Evolutionary conservation across 129 eudicot species (phyloP).

Genomic region (Dittrichia graveolens): DNA sequence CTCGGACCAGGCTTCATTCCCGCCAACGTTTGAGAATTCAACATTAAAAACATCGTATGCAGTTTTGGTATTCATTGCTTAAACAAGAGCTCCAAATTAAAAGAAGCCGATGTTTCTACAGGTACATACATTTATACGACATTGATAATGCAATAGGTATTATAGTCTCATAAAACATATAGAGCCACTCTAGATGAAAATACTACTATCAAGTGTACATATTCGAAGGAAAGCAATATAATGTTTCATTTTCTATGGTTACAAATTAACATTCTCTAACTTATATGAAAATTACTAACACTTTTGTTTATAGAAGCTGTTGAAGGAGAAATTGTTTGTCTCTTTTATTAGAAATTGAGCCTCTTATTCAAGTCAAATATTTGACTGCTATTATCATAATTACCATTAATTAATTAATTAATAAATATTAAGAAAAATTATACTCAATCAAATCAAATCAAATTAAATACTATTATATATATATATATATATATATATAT

Average conservation of each 20-base stretch:
- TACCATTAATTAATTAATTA: too few species aligned
- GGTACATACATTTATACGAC: slow-evolving; percentile 18
- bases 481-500: too few species aligned
- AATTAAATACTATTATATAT: too few species aligned
- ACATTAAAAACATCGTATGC: background rate
- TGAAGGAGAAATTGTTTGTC: background rate
- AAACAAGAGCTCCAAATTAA: background rate
- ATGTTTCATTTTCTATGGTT: background rate
- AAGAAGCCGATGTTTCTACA: slow-evolving; percentile 12
- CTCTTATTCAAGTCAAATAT: background rate
- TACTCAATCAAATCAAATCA: too few species aligned
- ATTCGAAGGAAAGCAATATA: background rate
- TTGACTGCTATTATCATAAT: background rate
- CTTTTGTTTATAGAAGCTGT: background rate
- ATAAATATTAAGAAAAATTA: too few species aligned
- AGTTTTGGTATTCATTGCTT: background rate
- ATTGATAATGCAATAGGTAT: background rate
- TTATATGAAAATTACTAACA: background rate
- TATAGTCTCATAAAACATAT: background rate
- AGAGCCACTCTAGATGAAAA: background rate
- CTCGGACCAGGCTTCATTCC: slow-evolving; percentile 99
- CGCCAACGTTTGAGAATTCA: slow-evolving; percentile 50
- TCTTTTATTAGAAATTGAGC: background rate
- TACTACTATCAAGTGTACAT: background rate
- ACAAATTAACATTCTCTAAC: background rate